Evolutionary conservation across 768 basidiomycete genomes (phyloP).

Genomic region (Collybia nuda): DNA sequence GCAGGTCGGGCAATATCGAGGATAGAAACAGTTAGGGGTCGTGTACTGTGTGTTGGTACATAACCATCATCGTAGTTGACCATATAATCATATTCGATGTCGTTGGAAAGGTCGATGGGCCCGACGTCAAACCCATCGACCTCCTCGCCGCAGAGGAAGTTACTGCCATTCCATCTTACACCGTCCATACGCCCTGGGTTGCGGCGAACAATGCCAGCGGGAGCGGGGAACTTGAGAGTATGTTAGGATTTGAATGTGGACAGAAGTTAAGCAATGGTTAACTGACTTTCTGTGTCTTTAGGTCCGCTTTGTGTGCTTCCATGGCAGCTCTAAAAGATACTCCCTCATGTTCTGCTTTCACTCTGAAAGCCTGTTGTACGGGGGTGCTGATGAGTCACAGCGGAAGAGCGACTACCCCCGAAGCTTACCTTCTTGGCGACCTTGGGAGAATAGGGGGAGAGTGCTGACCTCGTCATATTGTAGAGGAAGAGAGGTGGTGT

Average conservation of each 20-base stretch:
- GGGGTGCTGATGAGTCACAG: neutral
- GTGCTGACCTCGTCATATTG: slow-evolving; percentile 10
- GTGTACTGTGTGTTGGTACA: slow-evolving; percentile 8
- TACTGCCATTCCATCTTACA: slow-evolving; percentile 21
- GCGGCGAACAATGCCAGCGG: slow-evolving; percentile 9
- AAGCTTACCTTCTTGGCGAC: slow-evolving; percentile 9
- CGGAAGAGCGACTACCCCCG: neutral
- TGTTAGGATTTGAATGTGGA: neutral
- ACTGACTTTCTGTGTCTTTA: slow-evolving; percentile 5
- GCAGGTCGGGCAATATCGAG: slow-evolving; percentile 31
- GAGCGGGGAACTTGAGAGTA: neutral
- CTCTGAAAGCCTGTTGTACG: slow-evolving; percentile 7
- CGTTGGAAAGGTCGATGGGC: neutral
- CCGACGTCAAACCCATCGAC: slow-evolving; percentile 17
- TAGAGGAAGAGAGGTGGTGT: neutral
- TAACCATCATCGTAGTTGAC: slow-evolving; percentile 4
- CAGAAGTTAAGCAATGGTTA: neutral
- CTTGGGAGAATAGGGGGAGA: slow-evolving; percentile 11
- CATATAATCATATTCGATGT: slow-evolving; percentile 14
- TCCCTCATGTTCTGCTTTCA: slow-evolving; percentile 6
- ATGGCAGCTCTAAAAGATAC: slow-evolving; percentile 3
- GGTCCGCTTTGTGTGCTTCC: slow-evolving; percentile 5
- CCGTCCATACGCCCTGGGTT: slow-evolving; percentile 24
- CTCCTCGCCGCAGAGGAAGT: slow-evolving; percentile 16
- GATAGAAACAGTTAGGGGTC: slow-evolving; percentile 10